Percentiles rank a stretch among this genome's conserved stretches.
phyloP scores from a whole-genome alignment of 2,329 filamentous ascomycete genomes.

The Talaromyces sp. region DNA sequence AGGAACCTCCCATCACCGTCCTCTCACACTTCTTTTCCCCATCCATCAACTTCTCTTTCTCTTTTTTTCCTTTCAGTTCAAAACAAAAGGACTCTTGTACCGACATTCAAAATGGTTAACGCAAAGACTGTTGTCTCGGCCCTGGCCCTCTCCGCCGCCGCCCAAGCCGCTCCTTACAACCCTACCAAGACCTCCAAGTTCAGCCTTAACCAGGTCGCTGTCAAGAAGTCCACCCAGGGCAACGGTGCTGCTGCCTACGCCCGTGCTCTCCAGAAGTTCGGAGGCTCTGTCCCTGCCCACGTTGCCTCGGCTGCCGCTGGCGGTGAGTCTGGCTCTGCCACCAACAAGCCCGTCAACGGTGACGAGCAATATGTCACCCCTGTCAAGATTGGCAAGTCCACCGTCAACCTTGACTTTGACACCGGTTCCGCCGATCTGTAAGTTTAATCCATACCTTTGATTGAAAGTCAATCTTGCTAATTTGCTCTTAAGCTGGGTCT shows the following conservation, averaged over 20 bases:
- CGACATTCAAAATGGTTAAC: conserved; percentile 9
- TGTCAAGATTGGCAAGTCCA: conserved; percentile 59
- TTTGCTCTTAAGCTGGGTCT: conserved; percentile 53
- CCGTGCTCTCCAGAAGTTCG: conserved; percentile 7
- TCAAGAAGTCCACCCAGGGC: neutral
- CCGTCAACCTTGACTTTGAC: conserved; percentile 63
- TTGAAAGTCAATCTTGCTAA: conserved; percentile 8
- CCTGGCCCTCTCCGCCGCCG: conserved; percentile 10
- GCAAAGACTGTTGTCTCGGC: conserved; percentile 12
- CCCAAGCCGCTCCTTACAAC: conserved; percentile 4
- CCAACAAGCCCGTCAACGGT: conserved; percentile 37
- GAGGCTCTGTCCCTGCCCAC: neutral
- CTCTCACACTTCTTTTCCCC: neutral
- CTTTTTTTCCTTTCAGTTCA: neutral
- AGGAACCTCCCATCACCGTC: neutral
- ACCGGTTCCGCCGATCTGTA: conserved; percentile 65
- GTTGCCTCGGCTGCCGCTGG: conserved; percentile 6
- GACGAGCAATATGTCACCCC: conserved; percentile 58
- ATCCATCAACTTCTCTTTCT: neutral
- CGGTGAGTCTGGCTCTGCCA: conserved; percentile 19
- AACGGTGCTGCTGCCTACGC: conserved; percentile 10
- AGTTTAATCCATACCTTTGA: conserved; percentile 18
- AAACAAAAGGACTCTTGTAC: neutral
- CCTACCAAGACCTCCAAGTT: conserved; percentile 6
- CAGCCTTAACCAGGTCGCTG: conserved; percentile 10